Evolutionary conservation across 2,329 filamentous ascomycete species (phyloP).

Genomic region (Fusarium compactum): DNA sequence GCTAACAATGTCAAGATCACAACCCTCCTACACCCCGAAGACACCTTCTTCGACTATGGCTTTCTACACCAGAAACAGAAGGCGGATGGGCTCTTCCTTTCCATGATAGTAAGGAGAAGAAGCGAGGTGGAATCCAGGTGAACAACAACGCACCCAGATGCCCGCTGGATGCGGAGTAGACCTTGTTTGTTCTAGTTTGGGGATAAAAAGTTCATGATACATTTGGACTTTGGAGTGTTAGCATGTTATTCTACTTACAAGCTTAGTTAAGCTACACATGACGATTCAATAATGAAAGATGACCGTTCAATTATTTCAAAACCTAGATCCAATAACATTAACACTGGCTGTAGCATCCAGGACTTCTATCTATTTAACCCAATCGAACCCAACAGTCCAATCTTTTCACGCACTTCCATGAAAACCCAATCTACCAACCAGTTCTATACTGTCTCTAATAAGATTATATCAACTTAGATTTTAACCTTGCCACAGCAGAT

Average conservation of each 20-base stretch:
- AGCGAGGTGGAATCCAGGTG: slow-evolving; percentile 89
- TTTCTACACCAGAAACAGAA: slow-evolving; percentile 83
- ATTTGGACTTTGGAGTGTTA: not conserved
- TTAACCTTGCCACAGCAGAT: not conserved
- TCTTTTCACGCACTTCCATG: not conserved
- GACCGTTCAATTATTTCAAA: not conserved
- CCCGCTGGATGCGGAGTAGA: slow-evolving; percentile 80
- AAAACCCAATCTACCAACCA: not conserved
- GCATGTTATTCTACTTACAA: not conserved
- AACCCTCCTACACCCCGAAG: slow-evolving; percentile 76
- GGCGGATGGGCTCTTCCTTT: slow-evolving; percentile 89
- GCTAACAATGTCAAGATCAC: slow-evolving; percentile 54
- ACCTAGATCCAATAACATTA: not conserved
- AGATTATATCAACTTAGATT: not conserved
- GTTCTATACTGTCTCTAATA: not conserved
- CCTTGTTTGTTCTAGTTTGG: slow-evolving; percentile 20
- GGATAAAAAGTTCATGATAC: slow-evolving; percentile 6
- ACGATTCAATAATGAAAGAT: not conserved
- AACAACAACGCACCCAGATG: slow-evolving; percentile 81
- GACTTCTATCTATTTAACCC: not conserved
- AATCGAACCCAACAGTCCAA: not conserved
- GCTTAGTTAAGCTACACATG: not conserved
- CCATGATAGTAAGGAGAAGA: slow-evolving; percentile 84
- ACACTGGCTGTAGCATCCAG: no score
- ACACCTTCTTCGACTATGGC: slow-evolving; percentile 86